Evolutionary conservation across 2,329 filamentous ascomycete species (phyloP), one percentile per base, ranked within the genome.

Genomic region (Microsporum ferrugineum): DNA sequence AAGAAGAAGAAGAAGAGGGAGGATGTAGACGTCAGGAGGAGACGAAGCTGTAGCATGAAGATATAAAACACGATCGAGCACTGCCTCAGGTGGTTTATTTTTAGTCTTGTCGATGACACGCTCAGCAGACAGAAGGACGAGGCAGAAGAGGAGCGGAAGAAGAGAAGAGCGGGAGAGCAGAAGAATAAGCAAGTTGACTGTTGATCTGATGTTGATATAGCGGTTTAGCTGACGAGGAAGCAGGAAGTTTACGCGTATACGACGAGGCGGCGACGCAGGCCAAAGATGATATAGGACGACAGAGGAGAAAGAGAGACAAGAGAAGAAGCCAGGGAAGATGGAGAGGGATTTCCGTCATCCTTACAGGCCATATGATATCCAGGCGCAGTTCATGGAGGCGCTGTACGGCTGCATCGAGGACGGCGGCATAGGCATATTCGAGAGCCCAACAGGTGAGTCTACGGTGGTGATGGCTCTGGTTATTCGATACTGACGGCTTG

Each of bases 321-420:
- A 62, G 43, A 51, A 75, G 76, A 6, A 5, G 39, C 4, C n/a
- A 33, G 31, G 27, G 12, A 31, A 33, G 49, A 53, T 66, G 53
- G 64, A 67, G 47, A 69, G 75, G 59, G 79, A 91, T 67, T 96
- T 95, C 71, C 84, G 95, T 69, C 91, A 96, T 70, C 91, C 91
- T 0, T 96, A 87, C 71, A 83, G 84, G 34, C 91, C 91, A 0
- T 96, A 96, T 72, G 82, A 88, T 59, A 94, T 96, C 49, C 91
- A 96, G 69, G 80, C 87, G 51, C 79, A 92, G 66, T 95, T 96
- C 70, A 96, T 96, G 91, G 84, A 80, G 66, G 82, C 87, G 0
- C 81, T 94, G 3, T 96, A 95, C 70, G 76, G 84, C 57, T 89
- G 90, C 63, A 82, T 96, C 31, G 85, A 95, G 66, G 73, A 87